Evolutionary conservation across 805 yeast genomes (phyloP).

Genomic region (Metschnikowia picachoensis): DNA sequence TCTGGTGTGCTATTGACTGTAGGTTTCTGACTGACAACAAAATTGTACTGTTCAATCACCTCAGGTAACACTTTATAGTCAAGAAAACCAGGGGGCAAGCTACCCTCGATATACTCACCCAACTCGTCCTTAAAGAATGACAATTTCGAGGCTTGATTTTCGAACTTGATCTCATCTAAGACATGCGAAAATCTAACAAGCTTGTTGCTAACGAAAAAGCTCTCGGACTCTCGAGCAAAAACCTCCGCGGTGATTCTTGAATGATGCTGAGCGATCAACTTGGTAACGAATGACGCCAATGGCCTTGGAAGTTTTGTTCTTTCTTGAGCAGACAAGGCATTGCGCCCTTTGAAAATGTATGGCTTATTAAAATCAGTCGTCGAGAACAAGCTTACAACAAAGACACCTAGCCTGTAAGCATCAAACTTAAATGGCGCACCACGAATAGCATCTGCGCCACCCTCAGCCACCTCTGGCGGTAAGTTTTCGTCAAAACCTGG

Average conservation of each 20-base stretch:
- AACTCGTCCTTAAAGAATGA: slow-evolving; percentile 34
- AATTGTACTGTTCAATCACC: slow-evolving; percentile 40
- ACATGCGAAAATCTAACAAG: slow-evolving; percentile 51
- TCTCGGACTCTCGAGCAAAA: slow-evolving; percentile 25
- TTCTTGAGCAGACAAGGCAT: background rate
- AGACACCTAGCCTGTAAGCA: slow-evolving; percentile 58
- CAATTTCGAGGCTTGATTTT: slow-evolving; percentile 51
- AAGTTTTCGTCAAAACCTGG: slow-evolving; percentile 24
- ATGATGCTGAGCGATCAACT: slow-evolving; percentile 31
- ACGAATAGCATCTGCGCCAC: slow-evolving; percentile 42
- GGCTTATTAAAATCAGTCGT: slow-evolving; percentile 11
- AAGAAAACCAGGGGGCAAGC: slow-evolving; percentile 50
- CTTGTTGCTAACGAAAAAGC: slow-evolving; percentile 34
- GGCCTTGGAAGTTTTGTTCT: slow-evolving; percentile 30
- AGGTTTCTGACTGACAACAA: slow-evolving; percentile 25
- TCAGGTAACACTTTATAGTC: slow-evolving; percentile 70
- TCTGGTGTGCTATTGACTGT: slow-evolving; percentile 26
- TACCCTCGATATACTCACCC: slow-evolving; percentile 20
- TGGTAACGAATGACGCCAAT: slow-evolving; percentile 35
- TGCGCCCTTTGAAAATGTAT: background rate
- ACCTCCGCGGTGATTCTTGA: slow-evolving; percentile 30
- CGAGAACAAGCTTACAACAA: slow-evolving; percentile 47
- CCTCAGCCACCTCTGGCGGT: slow-evolving; percentile 47
- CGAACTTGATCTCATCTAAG: slow-evolving; percentile 53
- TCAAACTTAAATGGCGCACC: slow-evolving; percentile 49